Base-by-base conservation (phyloP, 257 asterid species). In the Lavandula angustifolia region DNA sequence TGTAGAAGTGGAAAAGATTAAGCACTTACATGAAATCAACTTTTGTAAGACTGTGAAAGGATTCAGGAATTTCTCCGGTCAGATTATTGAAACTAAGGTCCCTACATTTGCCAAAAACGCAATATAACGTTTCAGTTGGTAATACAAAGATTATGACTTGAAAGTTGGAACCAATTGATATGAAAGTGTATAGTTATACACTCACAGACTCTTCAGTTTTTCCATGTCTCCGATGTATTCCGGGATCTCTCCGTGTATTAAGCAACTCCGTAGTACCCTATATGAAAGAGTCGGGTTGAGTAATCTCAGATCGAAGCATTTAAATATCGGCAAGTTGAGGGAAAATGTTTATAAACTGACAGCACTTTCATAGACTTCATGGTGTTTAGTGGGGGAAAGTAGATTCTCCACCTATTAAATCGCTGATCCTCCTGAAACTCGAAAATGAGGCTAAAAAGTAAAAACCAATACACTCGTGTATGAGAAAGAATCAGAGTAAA, bases 371-470 rank as follows among this genome's bases (percentile, higher is more conserved):
- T 18, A 70, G 89, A 79, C 65, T 73, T 80, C 81, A 82, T 53
- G 12, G 65, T 51, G 50, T 80, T 71, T 46, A 91, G 73, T 46
- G 71, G 83, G 3, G 96, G 72, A 91, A 91, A 32, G 79, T 76
- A 37, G 91, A 87, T 60, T 73, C 75, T 66, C 76, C 81, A 34
- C 89, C 80, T 31, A 48, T 77, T 76, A 87, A 79, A 75, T 87
- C 98, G 78, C 98, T 91, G 70, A 91, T 85, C 88, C 98, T 87
- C 90, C 98, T 91, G 82, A 70, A 83, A 70, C 18, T 56, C 68
- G 75, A 54, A 48, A 44, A 71, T 3, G n/a, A 37, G 9, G 46
- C 53, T 27, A 55, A 70, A 67, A 33, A 43, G 61, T 27, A 64
- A 70, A 64, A 33, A 43, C 32, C 48, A 54, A n/a, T 31, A 42